Evolutionary conservation across 805 yeast species (phyloP), one percentile per base, ranked within the genome.

Genomic region (Candida michaelii): DNA sequence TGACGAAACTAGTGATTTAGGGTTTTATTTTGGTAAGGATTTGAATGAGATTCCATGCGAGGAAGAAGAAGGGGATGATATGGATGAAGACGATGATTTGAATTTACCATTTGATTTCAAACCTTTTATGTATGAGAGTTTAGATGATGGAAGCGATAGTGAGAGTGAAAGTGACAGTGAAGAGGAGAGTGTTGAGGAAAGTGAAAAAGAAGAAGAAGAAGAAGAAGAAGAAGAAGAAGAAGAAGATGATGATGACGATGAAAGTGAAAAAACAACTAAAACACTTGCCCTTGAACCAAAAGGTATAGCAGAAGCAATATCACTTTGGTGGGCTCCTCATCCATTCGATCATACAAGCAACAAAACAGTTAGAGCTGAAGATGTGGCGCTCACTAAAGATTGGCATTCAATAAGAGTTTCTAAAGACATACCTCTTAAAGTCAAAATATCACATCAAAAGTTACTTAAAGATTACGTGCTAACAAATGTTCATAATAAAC

Each of bases 381-480:
- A 93, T 63, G 95, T 90, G 12, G 81, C 97, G 0, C 62, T 93
- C 2, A 70, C 86, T 5, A 93, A 93, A 60, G 68, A 74, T 18
- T 89, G 96, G 96, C 90, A 86, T 56, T 63, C 79, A 33, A 83
- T 84, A 42, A 82, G 79, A 44, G 83, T 90, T 1, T 74, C 80
- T 13, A 69, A 75, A 7, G 74, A 71, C 5, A 72, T 76, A 42
- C 89, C 90, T 0, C 76, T 81, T 7, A 93, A 93, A 58, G 89
- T 87, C 0, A 76, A 90, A 31, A 79, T 89, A 1, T 90, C 98
- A 0, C 85, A 90, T 58, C 98, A 93, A 59, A 88, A 89, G 59
- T 69, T 93, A n/a, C 63, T 95, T 42, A 93, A 93, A 57, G 72
- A 76, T 1, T 67, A 78, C 53, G 90, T 91, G 3, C 66, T 82